These are phyloP conservation scores for Symbiodinium natans DNA, from an alignment of 73 alveolate genomes.

Conservation along the genomic window DNA sequence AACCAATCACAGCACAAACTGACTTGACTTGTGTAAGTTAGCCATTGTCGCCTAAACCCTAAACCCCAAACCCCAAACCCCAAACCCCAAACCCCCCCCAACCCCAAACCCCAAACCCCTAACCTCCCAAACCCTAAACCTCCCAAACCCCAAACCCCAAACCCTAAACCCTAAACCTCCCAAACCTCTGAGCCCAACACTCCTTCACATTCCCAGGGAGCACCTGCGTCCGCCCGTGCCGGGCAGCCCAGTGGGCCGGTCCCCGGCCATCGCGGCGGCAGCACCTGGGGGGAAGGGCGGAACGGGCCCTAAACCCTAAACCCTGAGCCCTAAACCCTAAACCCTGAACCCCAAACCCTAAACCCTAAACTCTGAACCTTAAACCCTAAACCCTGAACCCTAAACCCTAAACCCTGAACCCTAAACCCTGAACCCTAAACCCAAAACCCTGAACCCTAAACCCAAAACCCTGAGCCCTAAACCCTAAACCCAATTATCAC, in stretches of 20 bases:
- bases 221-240: conserved; percentile 1
- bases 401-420: no score
- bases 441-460: neutral
- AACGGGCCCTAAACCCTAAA: neutral
- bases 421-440: no score
- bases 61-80: neutral
- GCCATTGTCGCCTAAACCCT: neutral
- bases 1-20: no score
- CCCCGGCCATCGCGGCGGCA: conserved; percentile 9
- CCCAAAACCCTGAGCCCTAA: neutral
- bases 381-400: neutral
- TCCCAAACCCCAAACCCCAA: neutral
- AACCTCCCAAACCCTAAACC: no score
- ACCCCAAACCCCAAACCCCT: neutral
- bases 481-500: neutral
- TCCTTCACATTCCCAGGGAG: neutral
- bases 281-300: neutral
- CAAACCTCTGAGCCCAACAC: neutral
- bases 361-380: no score
- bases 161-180: neutral
- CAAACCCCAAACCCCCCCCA: neutral
- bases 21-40: no score
- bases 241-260: conserved; percentile 18
- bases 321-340: neutral
- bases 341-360: neutral